Evolutionary conservation across 306 rosid species (phyloP), one percentile per base, ranked within the genome.

Genomic region (Senna siamea): DNA sequence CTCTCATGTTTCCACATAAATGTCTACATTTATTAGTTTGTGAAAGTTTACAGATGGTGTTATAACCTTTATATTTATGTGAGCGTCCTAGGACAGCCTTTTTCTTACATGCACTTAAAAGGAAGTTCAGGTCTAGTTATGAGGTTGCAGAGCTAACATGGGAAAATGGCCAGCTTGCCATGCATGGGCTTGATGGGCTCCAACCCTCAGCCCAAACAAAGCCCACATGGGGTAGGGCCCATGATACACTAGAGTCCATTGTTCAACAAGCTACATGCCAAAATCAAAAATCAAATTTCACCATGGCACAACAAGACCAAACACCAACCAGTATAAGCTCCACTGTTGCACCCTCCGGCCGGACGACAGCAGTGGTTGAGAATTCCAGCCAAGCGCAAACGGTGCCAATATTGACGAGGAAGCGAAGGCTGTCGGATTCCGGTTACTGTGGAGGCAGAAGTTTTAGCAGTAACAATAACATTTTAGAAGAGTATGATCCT

Each of bases 211-310:
- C 78, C 58, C 74, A 73, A 4, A 12, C 65, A 66, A 90, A 86
- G 85, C 84, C 89, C 79, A 81, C 73, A 12, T 79, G 85, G 89
- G 67, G 46, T 10, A 80, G 57, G 66, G 79, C 90, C 78, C 66
- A 72, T 40, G 89, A 82, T 9, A 90, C 93, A 7, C 68, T 90
- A 12, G 93, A 90, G 73, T 88, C 92, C 4, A 35, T 90, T 6
- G 93, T 90, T 52, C 78, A 79, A 44, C 96, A 86, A 64, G 96
- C 89, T 43, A 80, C 86, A 28, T 37, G 53, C 59, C 81, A 82
- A 26, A 37, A 43, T 52, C 80, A 64, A 71, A 76, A 60, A 14
- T 58, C 85, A 32, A 70, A 78, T 12, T 43, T 54, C 50, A 38
- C 22, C 28, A 51, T 62, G 50, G 30, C 68, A 37, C 50, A 22